Evolutionary conservation across 1,284 basidiomycete genomes (phyloP).

Genomic region (Heterobasidion irregulare): DNA sequence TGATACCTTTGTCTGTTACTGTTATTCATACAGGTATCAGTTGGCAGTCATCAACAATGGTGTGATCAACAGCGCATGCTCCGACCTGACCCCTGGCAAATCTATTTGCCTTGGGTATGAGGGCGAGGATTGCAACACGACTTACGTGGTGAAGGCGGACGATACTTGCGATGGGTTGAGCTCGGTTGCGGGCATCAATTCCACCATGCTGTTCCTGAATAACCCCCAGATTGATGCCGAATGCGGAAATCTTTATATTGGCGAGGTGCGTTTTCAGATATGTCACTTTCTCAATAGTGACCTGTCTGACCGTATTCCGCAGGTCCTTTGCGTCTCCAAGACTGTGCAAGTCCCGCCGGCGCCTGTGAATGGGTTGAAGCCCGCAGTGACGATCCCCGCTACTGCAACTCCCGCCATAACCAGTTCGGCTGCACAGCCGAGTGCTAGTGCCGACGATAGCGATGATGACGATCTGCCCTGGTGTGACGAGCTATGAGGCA

Average conservation of each 20-base stretch:
- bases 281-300: neutral
- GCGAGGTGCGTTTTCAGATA: conserved; percentile 47
- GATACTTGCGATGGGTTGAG: conserved; percentile 46
- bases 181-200: conserved; percentile 30
- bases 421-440: conserved; percentile 9
- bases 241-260: conserved; percentile 59
- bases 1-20: neutral
- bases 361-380: conserved; percentile 24
- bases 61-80: conserved; percentile 37
- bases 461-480: conserved; percentile 45
- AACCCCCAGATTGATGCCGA: conserved; percentile 57
- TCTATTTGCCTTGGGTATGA: conserved; percentile 26
- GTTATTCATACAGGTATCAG: conserved; percentile 47
- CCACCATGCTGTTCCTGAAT: conserved; percentile 44
- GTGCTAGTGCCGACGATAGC: conserved; percentile 19
- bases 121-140: conserved; percentile 23
- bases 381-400: conserved; percentile 25
- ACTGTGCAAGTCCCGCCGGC: conserved; percentile 30
- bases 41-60: conserved; percentile 50
- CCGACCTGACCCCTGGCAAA: conserved; percentile 43
- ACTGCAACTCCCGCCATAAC: conserved; percentile 18
- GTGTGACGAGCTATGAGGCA: conserved; percentile 34
- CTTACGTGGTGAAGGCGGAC: conserved; percentile 33
- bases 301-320: neutral
- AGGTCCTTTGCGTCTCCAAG: conserved; percentile 5